Evolutionary conservation across 2,329 filamentous ascomycete genomes (phyloP).

Genomic region (Cladosporium velox): DNA sequence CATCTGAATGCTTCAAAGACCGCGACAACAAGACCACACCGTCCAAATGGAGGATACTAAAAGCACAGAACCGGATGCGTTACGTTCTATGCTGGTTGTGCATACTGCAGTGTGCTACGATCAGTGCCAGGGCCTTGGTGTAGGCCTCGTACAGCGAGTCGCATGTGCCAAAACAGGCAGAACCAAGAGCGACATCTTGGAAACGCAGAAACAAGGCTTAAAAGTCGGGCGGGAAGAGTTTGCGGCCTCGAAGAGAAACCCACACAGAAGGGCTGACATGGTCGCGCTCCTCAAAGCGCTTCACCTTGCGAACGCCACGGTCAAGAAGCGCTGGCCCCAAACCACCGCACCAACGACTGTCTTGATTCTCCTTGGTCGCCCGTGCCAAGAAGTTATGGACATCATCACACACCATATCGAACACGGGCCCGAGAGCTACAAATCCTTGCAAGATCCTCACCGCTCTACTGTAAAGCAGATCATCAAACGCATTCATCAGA

Average conservation of each 20-base stretch:
- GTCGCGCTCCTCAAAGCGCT: not conserved
- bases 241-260: not conserved
- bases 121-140: not conserved
- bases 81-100: not conserved
- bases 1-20: too few relatives aligned
- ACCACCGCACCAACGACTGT: not conserved
- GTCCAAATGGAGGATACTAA: too few relatives aligned
- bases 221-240: not conserved
- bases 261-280: not conserved
- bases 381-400: not conserved
- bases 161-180: not conserved
- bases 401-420: not conserved
- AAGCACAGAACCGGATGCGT: not conserved
- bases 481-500: not conserved
- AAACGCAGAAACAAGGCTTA: too few relatives aligned
- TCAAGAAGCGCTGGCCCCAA: not conserved
- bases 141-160: not conserved
- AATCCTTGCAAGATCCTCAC: not conserved
- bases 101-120: not conserved
- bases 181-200: not conserved
- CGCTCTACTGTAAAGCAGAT: not conserved
- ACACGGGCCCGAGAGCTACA: not conserved
- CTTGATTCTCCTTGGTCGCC: not conserved
- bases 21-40: too few relatives aligned
- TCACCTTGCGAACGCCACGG: not conserved